Percentiles rank a stretch among this genome's conserved stretches.
These are phyloP conservation scores for Sclerotinia subarctica DNA, from an alignment of 2,329 filamentous ascomycete genomes.

Conservation along the genomic window DNA sequence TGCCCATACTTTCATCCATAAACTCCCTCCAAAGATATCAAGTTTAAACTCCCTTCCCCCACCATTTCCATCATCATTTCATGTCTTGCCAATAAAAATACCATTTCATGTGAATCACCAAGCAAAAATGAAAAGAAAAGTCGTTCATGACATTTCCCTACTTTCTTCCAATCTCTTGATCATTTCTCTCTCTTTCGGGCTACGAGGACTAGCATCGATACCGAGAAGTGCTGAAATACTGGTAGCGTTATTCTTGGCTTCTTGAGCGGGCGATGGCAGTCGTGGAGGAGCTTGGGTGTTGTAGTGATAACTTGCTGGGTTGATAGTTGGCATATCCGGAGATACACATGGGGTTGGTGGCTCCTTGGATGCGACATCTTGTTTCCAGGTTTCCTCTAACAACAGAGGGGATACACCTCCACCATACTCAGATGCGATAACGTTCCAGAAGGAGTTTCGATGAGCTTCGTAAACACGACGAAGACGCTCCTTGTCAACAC, in stretches of 20 bases:
- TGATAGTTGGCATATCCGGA: slow-evolving; percentile 31
- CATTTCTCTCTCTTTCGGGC: slow-evolving; percentile 54
- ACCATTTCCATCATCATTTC: not conserved
- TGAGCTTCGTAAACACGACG: slow-evolving; percentile 68
- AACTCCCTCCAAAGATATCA: not conserved
- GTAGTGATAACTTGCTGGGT: slow-evolving; percentile 7
- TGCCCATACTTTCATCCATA: not conserved
- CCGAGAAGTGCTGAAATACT: slow-evolving; percentile 62
- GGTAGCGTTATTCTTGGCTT: slow-evolving; percentile 42
- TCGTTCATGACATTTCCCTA: slow-evolving; percentile 31
- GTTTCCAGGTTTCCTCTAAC: slow-evolving; percentile 66
- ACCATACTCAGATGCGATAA: slow-evolving; percentile 70
- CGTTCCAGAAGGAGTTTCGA: slow-evolving; percentile 68
- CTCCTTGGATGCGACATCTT: slow-evolving; percentile 38
- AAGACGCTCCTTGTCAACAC: slow-evolving; percentile 60
- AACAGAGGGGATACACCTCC: slow-evolving; percentile 57
- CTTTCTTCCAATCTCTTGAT: slow-evolving; percentile 54
- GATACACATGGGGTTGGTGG: slow-evolving; percentile 39
- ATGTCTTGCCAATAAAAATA: not conserved
- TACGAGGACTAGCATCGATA: slow-evolving; percentile 39
- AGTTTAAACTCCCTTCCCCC: not conserved
- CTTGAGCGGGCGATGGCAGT: slow-evolving; percentile 49
- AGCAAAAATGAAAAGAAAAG: not conserved
- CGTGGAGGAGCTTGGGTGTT: slow-evolving; percentile 48
- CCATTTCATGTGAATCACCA: not conserved